Conservation (phyloP, 345 rosid genomes). For the Ailanthus altissimus region DNA sequence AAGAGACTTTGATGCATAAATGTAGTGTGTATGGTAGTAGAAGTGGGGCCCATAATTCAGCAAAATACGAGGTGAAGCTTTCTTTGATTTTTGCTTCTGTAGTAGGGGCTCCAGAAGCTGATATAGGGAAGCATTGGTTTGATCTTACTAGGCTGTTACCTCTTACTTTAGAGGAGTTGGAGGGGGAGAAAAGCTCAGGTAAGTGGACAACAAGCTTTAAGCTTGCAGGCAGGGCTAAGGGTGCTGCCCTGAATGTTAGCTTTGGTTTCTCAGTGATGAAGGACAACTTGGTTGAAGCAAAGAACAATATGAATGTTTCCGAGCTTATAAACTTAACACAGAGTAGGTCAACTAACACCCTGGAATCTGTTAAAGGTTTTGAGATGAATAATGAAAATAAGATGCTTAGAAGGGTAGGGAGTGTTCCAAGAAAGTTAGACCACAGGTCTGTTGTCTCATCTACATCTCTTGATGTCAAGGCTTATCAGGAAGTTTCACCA, state of each 20-base stretch:
- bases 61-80: slow-evolving; percentile 62
- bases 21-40: slow-evolving; percentile 62
- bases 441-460: slow-evolving; percentile 28
- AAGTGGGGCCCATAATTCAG: slow-evolving; percentile 55
- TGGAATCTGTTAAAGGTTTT: slow-evolving; percentile 20
- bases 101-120: slow-evolving; percentile 41
- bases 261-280: slow-evolving; percentile 53
- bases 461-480: slow-evolving; percentile 44
- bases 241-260: slow-evolving; percentile 70
- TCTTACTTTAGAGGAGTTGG: slow-evolving; percentile 67
- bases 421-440: slow-evolving; percentile 47
- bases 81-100: slow-evolving; percentile 51
- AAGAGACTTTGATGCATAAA: slow-evolving; percentile 62
- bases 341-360: slow-evolving; percentile 20
- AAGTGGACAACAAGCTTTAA: slow-evolving; percentile 78
- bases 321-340: slow-evolving; percentile 34
- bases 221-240: slow-evolving; percentile 59
- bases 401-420: slow-evolving; percentile 50
- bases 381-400: slow-evolving; percentile 22
- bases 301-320: slow-evolving; percentile 32
- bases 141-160: slow-evolving; percentile 83
- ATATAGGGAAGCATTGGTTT: slow-evolving; percentile 70
- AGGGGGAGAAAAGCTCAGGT: slow-evolving; percentile 52
- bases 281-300: slow-evolving; percentile 33
- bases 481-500: slow-evolving; percentile 39